Percentiles rank a stretch among this genome's conserved stretches.
These are phyloP conservation scores for Hamamelis virginiana DNA, from an alignment of 164 flowering plant species.

Conservation along the genomic window DNA sequence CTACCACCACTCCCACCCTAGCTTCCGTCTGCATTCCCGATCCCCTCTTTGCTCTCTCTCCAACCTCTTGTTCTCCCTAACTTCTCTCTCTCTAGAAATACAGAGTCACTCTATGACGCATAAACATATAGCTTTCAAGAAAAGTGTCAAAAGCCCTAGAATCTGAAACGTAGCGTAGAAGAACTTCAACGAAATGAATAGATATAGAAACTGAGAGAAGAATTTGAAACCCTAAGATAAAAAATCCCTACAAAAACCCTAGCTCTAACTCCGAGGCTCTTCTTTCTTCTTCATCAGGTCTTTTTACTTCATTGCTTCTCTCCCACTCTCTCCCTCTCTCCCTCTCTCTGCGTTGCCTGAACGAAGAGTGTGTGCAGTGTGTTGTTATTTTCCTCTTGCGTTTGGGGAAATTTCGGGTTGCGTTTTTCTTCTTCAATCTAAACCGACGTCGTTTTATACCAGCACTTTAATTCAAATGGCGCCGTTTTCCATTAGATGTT, in stretches of 20 bases:
- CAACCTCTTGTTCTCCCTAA: neutral
- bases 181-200: no score
- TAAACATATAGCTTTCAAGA: neutral
- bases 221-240: neutral
- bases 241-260: neutral
- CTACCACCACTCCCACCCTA: slow-evolving; percentile 50
- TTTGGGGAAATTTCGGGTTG: neutral
- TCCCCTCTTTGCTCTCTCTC: neutral
- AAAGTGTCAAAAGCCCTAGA: neutral
- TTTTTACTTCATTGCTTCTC: neutral
- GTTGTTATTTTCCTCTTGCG: neutral
- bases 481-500: neutral
- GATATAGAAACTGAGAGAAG: neutral
- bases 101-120: neutral
- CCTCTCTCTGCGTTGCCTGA: neutral
- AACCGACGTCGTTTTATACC: neutral
- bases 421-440: neutral
- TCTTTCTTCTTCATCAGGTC: no score
- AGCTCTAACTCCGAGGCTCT: neutral
- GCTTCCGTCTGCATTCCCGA: slow-evolving; percentile 53
- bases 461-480: neutral
- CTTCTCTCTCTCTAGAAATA: neutral
- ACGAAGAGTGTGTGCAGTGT: neutral
- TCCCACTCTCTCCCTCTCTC: neutral
- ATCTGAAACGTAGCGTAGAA: neutral